Evolutionary conservation across 2,329 filamentous ascomycete species (phyloP), one percentile per base, ranked within the genome.

Genomic region (Cephalotrichum gorgonifer): DNA sequence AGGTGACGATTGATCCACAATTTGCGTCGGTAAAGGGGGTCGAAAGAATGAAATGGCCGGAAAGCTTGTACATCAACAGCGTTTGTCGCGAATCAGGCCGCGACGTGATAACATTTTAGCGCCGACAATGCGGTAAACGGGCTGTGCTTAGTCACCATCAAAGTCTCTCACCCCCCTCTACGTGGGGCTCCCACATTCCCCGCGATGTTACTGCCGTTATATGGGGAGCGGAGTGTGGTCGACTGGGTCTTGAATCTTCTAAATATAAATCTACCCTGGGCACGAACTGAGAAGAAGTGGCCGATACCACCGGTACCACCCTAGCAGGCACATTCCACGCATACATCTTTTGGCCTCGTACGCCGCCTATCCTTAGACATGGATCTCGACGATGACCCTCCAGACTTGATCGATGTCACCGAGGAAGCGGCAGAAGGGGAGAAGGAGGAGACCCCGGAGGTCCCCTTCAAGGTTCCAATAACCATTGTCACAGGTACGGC

Each of bases 401-500:
- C 85, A 52, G 75, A 83, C 56, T 70, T 88, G 52, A 71, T 81
- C 27, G 70, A 78, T 22, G 44, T 48, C 48, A 68, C 71, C 5
- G 66, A 60, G 30, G 53, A 54, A 54, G 46, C 64, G 53, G 53
- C 58, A 14, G 14, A 60, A 61, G 27, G 31, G 28, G 58, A 64
- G 26, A 65, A 44, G 28, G 58, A 64, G 26, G 65, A 66, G 3
- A 64, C 71, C 17, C 70, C 75, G 43, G 76, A 80, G 53, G 72
- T 74, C 44, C 64, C 68, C 7, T 66, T 78, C 52, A 88, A 85
- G 65, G 87, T 91, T 1, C 87, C 87, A 17, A 88, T 93, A 54
- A 91, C 87, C 1, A 89, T 93, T 54, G 84, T 93, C 9, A 93
- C 87, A 48, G 87, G 83, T 81, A 70, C 52, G 35, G n/a, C 22